Percentiles rank a stretch among this genome's conserved stretches.
These are phyloP conservation scores for Lachnellula subtilissima DNA, from an alignment of 2,329 filamentous ascomycete genomes.

Conservation along the genomic window DNA sequence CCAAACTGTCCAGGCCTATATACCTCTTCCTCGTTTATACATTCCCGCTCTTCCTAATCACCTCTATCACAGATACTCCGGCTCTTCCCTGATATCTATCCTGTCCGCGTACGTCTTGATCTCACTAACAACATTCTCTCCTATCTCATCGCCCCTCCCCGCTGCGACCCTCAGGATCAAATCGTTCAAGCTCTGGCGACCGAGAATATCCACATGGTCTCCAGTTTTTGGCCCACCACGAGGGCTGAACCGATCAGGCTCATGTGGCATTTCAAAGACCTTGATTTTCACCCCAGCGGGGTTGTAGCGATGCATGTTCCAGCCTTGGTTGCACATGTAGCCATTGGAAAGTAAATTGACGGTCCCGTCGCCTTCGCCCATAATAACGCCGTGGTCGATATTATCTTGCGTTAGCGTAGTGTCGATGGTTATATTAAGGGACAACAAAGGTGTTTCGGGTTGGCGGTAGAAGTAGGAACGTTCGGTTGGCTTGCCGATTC, in stretches of 20 bases:
- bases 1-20: neutral
- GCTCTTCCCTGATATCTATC: constrained; percentile 58
- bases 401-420: constrained; percentile 55
- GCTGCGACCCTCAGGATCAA: constrained; percentile 81
- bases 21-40: neutral
- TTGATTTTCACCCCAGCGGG: constrained; percentile 76
- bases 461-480: constrained; percentile 83
- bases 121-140: constrained; percentile 72
- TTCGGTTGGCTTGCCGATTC: constrained; percentile 88
- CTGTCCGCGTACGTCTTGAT: constrained; percentile 79
- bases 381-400: constrained; percentile 83
- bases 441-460: constrained; percentile 58
- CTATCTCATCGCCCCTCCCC: constrained; percentile 74
- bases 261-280: constrained; percentile 93
- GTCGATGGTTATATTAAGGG: constrained; percentile 70
- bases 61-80: constrained; percentile 17
- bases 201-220: constrained; percentile 95
- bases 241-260: constrained; percentile 87
- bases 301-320: constrained; percentile 91
- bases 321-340: constrained; percentile 96
- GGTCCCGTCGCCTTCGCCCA: constrained; percentile 94
- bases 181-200: constrained; percentile 84
- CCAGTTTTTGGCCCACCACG: constrained; percentile 67
- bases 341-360: constrained; percentile 88
- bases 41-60: neutral